phyloP scores from a whole-genome alignment of 345 rosid species.

The Lumnitzera littorea region DNA sequence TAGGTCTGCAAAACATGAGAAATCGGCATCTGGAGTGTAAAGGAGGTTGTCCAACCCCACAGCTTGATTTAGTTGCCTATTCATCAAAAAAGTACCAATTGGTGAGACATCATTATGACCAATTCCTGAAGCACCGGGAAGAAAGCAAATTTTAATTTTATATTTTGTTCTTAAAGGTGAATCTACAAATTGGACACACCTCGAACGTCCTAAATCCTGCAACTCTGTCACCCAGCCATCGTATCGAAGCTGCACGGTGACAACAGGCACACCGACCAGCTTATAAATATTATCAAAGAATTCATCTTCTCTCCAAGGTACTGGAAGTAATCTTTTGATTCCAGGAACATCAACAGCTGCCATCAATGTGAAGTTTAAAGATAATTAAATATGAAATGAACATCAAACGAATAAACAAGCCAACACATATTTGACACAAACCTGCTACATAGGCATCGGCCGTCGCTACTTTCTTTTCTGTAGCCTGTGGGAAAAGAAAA shows the following conservation, averaged over 20 bases:
- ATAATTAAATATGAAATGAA: neutral
- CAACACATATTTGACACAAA: constrained; percentile 9
- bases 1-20: constrained; percentile 94
- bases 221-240: constrained; percentile 97
- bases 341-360: constrained; percentile 97
- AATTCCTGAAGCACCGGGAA: no score
- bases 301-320: constrained; percentile 65
- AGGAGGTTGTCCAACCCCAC: constrained; percentile 88
- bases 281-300: constrained; percentile 75
- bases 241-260: constrained; percentile 90
- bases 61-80: constrained; percentile 77
- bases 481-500: constrained; percentile 52
- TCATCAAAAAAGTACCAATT: constrained; percentile 5
- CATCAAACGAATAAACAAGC: neutral
- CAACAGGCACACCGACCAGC: constrained; percentile 90
- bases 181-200: constrained; percentile 31
- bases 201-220: constrained; percentile 67
- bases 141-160: no score
- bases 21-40: constrained; percentile 97
- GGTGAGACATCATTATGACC: neutral
- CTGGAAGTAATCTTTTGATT: constrained; percentile 84
- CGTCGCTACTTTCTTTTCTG: constrained; percentile 60
- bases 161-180: no score
- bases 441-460: constrained; percentile 99
- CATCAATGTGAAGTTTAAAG: constrained; percentile 7